These are phyloP conservation scores for Trichophyton mentagrophytes DNA, from an alignment of 2,329 filamentous ascomycete genomes.

Conservation along the genomic window DNA sequence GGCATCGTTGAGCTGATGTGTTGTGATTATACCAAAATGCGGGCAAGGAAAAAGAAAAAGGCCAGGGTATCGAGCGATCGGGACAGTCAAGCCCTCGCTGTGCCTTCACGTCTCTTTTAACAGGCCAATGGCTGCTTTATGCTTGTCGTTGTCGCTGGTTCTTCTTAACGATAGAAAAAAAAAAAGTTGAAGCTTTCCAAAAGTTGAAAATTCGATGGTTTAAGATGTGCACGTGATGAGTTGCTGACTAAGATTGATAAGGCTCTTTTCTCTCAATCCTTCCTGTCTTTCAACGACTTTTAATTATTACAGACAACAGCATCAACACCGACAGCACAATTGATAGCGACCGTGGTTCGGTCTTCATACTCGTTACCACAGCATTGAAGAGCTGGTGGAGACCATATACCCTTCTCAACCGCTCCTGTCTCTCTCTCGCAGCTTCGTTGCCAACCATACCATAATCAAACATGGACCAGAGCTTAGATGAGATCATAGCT, in stretches of 20 bases:
- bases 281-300: neutral
- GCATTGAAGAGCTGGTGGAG: neutral
- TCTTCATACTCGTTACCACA: neutral
- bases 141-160: neutral
- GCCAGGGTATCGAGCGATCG: neutral
- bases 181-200: neutral
- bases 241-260: neutral
- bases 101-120: neutral
- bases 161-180: neutral
- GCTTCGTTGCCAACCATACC: neutral
- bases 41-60: neutral
- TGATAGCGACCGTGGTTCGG: neutral
- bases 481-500: constrained; percentile 51
- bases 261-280: neutral
- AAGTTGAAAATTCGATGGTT: neutral
- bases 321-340: neutral
- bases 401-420: neutral
- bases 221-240: neutral
- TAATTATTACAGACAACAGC: no score
- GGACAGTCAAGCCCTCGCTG: neutral
- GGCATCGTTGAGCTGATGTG: constrained; percentile 22
- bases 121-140: neutral
- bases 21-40: neutral
- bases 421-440: neutral
- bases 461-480: constrained; percentile 43